Conservation (phyloP, 305 asterid genomes). For the Plantago coronopus region DNA sequence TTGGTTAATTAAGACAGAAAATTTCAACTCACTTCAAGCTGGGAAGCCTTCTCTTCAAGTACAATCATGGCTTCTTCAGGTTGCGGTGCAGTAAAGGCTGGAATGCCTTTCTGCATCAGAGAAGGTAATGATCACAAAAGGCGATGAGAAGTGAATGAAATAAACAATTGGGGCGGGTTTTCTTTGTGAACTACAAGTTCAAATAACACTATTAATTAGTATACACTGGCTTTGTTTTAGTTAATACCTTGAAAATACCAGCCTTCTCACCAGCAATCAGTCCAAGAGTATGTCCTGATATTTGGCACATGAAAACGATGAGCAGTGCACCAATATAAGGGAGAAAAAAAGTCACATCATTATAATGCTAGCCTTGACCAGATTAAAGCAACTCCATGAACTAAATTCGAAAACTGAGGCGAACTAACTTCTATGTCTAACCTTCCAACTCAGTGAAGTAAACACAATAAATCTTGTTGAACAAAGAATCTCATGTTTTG, state of each 20-base stretch:
- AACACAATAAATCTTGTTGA: neutral
- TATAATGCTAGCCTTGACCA: conserved; percentile 8
- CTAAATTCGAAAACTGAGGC: neutral
- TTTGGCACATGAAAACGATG: conserved; percentile 23
- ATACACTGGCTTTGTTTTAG: conserved; percentile 2
- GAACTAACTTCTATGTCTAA: conserved; percentile 4
- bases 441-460: conserved; percentile 11
- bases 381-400: conserved; percentile 16
- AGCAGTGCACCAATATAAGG: conserved; percentile 13
- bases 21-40: conserved; percentile 62
- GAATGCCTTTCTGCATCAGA: conserved; percentile 60
- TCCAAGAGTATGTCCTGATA: conserved; percentile 88
- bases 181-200: conserved; percentile 5
- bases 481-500: conserved; percentile 11
- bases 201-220: conserved; percentile 7
- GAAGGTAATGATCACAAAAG: conserved; percentile 18
- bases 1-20: conserved; percentile 9
- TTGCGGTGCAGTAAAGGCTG: conserved; percentile 91
- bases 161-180: neutral
- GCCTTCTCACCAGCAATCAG: conserved; percentile 96
- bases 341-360: conserved; percentile 11
- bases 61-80: conserved; percentile 91
- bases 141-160: conserved; percentile 17
- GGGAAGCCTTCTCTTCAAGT: conserved; percentile 77
- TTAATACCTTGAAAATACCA: conserved; percentile 85